These are phyloP conservation scores for Canavalia ensiformis DNA, from an alignment of 306 rosid genomes.

Conservation along the genomic window DNA sequence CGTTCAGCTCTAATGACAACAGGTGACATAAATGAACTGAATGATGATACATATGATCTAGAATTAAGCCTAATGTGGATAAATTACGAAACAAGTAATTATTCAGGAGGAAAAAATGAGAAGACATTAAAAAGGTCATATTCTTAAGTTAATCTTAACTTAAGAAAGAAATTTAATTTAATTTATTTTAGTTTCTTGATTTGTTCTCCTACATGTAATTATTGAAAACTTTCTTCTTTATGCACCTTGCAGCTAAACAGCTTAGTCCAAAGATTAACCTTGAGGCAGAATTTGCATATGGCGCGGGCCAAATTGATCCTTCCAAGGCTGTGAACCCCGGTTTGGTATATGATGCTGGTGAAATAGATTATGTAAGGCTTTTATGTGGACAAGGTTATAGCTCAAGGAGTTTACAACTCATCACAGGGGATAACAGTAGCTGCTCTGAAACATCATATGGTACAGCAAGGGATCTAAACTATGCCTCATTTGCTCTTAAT, in stretches of 20 bases:
- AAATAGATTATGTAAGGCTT: constrained; percentile 48
- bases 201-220: too few species aligned
- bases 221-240: background rate
- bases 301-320: constrained; percentile 56
- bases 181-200: too few species aligned
- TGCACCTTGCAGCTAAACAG: constrained; percentile 45
- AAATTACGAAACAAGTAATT: too few species aligned
- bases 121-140: too few species aligned
- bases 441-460: constrained; percentile 43
- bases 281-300: constrained; percentile 55
- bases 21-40: constrained; percentile 23
- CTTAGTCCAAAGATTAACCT: constrained; percentile 29
- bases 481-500: constrained; percentile 59
- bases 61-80: background rate
- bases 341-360: constrained; percentile 52
- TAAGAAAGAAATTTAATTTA: too few species aligned
- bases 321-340: constrained; percentile 50
- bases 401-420: constrained; percentile 25
- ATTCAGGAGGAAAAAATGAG: too few species aligned
- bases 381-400: constrained; percentile 61
- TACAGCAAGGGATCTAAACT: constrained; percentile 51
- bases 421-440: constrained; percentile 47
- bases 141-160: too few species aligned
- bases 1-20: constrained; percentile 55
- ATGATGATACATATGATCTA: background rate